phyloP scores from a whole-genome alignment of 768 basidiomycete genomes.

The Amanita thiersii region DNA sequence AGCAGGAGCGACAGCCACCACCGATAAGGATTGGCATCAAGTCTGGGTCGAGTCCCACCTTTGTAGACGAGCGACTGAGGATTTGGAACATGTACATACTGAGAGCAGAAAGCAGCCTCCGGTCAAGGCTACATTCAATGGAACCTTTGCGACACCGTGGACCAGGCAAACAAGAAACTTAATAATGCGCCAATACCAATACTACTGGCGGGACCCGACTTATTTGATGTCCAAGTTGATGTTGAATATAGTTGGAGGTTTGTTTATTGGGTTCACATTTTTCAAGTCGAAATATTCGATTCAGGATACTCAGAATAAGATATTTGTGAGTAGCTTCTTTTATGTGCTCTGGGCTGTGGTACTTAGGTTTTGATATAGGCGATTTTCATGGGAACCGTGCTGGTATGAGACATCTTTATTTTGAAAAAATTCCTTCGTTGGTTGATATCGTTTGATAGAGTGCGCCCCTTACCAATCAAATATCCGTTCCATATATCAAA shows the following conservation, averaged over 20 bases:
- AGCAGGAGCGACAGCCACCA: conserved; percentile 56
- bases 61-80: conserved; percentile 20
- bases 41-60: conserved; percentile 35
- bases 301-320: conserved; percentile 55
- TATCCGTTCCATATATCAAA: conserved; percentile 56
- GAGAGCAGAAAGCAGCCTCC: conserved; percentile 40
- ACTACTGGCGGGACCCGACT: conserved; percentile 52
- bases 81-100: conserved; percentile 39
- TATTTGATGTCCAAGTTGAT: conserved; percentile 53
- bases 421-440: neutral
- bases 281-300: conserved; percentile 45
- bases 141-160: conserved; percentile 49
- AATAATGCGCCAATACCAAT: conserved; percentile 31
- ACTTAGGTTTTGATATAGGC: conserved; percentile 24
- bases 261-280: conserved; percentile 60
- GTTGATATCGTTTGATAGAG: conserved; percentile 14
- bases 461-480: conserved; percentile 52
- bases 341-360: conserved; percentile 8
- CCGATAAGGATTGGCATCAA: conserved; percentile 46
- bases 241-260: conserved; percentile 44
- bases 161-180: conserved; percentile 35
- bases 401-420: conserved; percentile 21
- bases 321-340: conserved; percentile 40
- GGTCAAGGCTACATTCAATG: conserved; percentile 26
- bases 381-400: conserved; percentile 49